These are phyloP conservation scores for Aspergillus indologenus DNA, from an alignment of 495 filamentous ascomycete genomes.

Conservation along the genomic window DNA sequence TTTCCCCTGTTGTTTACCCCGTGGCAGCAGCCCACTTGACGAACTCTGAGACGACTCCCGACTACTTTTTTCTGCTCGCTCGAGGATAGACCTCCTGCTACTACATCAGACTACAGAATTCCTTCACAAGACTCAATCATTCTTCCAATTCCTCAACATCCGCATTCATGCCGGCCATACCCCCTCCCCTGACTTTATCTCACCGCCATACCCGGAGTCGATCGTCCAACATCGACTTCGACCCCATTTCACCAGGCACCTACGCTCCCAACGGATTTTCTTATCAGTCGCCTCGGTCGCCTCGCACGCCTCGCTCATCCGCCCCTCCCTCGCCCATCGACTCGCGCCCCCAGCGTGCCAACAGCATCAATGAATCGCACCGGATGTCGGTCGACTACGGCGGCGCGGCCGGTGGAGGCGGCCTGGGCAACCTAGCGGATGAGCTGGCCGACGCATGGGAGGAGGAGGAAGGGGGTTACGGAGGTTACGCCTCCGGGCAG, in stretches of 20 bases:
- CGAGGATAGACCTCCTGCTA: neutral
- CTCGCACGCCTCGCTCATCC: constrained; percentile 50
- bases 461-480: constrained; percentile 55
- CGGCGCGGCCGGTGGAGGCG: constrained; percentile 38
- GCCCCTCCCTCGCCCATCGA: constrained; percentile 58
- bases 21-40: constrained; percentile 5
- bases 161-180: constrained; percentile 42
- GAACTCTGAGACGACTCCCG: neutral
- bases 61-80: neutral
- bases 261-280: constrained; percentile 35
- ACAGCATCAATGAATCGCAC: constrained; percentile 49
- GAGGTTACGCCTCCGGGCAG: constrained; percentile 41
- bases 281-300: constrained; percentile 39
- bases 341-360: constrained; percentile 53
- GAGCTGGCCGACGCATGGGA: constrained; percentile 62
- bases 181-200: constrained; percentile 59
- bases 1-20: constrained; percentile 14
- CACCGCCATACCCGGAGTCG: constrained; percentile 50
- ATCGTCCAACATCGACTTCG: constrained; percentile 59
- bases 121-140: neutral
- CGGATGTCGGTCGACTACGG: constrained; percentile 44
- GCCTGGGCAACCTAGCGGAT: constrained; percentile 80
- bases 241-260: constrained; percentile 43
- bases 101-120: neutral
- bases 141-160: neutral